Evolutionary conservation across 805 yeast species (phyloP).

Genomic region (Starmerella floricola): DNA sequence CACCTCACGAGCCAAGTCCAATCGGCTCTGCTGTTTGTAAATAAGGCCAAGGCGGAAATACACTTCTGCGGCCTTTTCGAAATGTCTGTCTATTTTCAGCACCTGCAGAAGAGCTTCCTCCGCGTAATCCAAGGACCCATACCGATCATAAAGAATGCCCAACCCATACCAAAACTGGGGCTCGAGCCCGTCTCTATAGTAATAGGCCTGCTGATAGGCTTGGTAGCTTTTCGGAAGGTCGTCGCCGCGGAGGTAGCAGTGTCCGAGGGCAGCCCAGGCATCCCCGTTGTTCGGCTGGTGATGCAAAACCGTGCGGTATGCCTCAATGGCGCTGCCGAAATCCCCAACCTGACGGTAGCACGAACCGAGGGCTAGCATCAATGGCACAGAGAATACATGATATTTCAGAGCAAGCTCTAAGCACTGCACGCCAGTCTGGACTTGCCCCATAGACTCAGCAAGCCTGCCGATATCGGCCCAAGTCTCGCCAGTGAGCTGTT

Average conservation of each 20-base stretch:
- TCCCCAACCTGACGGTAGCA: slow-evolving; percentile 79
- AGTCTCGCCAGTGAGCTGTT: slow-evolving; percentile 37
- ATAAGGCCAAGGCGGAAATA: slow-evolving; percentile 93
- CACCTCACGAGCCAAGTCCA: slow-evolving; percentile 80
- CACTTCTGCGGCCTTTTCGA: slow-evolving; percentile 91
- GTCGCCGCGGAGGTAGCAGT: slow-evolving; percentile 92
- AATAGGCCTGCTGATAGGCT: slow-evolving; percentile 91
- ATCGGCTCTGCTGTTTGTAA: slow-evolving; percentile 85
- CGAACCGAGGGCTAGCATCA: slow-evolving; percentile 75
- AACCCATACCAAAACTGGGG: slow-evolving; percentile 98
- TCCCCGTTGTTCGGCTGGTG: slow-evolving; percentile 83
- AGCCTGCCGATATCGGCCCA: slow-evolving; percentile 84
- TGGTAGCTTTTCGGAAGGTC: slow-evolving; percentile 91
- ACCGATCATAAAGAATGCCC: slow-evolving; percentile 89
- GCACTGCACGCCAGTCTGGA: slow-evolving; percentile 77
- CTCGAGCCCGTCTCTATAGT: slow-evolving; percentile 85
- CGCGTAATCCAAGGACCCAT: slow-evolving; percentile 92
- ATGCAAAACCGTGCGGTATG: slow-evolving; percentile 75
- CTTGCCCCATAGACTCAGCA: slow-evolving; percentile 81
- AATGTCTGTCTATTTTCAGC: slow-evolving; percentile 86
- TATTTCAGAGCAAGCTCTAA: slow-evolving; percentile 80
- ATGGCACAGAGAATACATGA: slow-evolving; percentile 74
- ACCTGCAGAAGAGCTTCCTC: slow-evolving; percentile 97
- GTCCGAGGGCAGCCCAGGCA: slow-evolving; percentile 90
- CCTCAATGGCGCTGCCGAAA: slow-evolving; percentile 87